Evolutionary conservation across 495 filamentous ascomycete genomes (phyloP), one percentile per base, ranked within the genome.

Genomic region (Oidiodendron maius): DNA sequence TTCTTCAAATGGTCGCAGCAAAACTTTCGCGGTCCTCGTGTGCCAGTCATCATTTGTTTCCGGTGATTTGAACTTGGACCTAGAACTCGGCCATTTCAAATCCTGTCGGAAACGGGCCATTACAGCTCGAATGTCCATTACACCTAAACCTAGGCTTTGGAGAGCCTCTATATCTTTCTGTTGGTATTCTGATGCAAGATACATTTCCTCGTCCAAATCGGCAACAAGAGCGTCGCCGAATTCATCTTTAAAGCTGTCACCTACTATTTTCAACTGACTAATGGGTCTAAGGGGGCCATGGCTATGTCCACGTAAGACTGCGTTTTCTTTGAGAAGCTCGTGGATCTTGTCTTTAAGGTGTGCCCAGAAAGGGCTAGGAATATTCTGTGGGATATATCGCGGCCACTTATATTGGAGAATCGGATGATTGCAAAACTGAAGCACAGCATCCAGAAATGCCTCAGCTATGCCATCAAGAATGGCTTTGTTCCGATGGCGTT

Each of bases 321-420:
- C 16, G 10, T 2, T 25, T 9, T 3, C 22, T 30, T 42, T 32
- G 20, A 60, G 32, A 10, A 39, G 36, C 15, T 11, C 4, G 10
- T 30, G 20, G 35, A 60, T 60, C 4, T 26, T 18, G 22, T 51
- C 30, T 21, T 41, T 16, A 18, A 60, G 37, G 21, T 4, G 25
- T 9, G 9, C 20, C 54, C 54, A 60, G 16, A 57, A 57, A 17
- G 17, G 10, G 36, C 57, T 48, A 28, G 51, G 42, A 16, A 51
- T 40, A 4, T 22, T 40, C 21, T 32, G 28, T 4, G 60, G 60
- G 20, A 64, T 49, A 46, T 59, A 64, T 45, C 48, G 16, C 55
- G 55, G 53, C 62, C 62, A 64, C 30, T 52, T 43, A 42, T 55
- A 61, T 35, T 52, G 42, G 13, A 64, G 51, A 3, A 48, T 46